Evolutionary conservation across 345 rosid genomes (phyloP), one percentile per base, ranked within the genome.

Genomic region (Heritiera littoralis): DNA sequence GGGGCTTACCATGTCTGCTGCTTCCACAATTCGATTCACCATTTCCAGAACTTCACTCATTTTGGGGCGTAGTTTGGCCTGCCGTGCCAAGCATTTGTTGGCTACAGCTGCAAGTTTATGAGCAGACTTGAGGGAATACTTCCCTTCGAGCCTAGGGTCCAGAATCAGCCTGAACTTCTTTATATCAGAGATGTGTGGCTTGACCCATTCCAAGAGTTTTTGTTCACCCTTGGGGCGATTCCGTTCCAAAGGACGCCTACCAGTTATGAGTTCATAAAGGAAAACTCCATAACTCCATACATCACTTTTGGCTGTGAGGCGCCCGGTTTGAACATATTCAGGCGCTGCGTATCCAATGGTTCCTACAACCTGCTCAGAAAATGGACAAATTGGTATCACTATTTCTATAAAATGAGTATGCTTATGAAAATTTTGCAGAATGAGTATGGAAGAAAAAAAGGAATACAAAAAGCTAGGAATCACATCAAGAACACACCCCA

Each of bases 301-400:
- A 56, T 93, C 98, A 77, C 90, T 93, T 71, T 91, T 96, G 18
- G 89, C 74, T 4, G 99, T 92, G 56, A 96, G 94, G 52, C 87
- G 97, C 41, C 99, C 97, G 0, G 98, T 96, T 80, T 88, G 95
- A 51, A 93, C 83, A 83, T 93, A 93, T 77, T 93, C 99, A 0
- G 98, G 98, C 1, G 98, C 99, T 78, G 98, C 97, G 79, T 96
- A 96, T 67, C 99, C 99, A 18, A 93, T 92, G 7, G 98, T 96
- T 69, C 98, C 98, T 10, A 92, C 99, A 41, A 92, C 92, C 98
- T 92, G 89, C 68, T 58, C 49, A 55, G 10, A 75, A 46, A 78
- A 45, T 68, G 70, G 56, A 75, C 17, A 40, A 64, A 55, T 58
- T 18, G 40, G 20, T 74, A 8, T 32, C 35, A 41, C 70, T 41